Conservation (phyloP, 2,329 filamentous ascomycete genomes). For the Xylaria sp. region DNA sequence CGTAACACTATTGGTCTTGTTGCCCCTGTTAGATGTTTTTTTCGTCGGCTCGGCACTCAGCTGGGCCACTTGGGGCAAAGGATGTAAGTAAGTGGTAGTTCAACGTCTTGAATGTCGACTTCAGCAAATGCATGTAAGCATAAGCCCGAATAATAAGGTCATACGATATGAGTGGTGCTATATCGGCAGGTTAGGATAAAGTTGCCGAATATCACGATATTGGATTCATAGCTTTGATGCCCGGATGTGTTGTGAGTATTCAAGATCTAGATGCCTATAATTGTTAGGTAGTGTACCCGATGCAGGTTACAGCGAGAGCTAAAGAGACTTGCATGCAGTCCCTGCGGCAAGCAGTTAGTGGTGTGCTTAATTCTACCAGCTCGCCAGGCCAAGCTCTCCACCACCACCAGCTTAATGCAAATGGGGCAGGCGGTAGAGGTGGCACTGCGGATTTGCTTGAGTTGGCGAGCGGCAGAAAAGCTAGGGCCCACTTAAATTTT, state of each 20-base stretch:
- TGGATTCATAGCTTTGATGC: too few relatives aligned
- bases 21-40: background rate
- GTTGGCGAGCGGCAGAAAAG: conserved; percentile 25
- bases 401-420: background rate
- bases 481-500: conserved; percentile 38
- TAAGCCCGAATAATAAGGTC: background rate
- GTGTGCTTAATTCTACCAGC: background rate
- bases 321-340: background rate
- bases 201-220: too few relatives aligned
- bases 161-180: background rate
- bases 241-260: too few relatives aligned
- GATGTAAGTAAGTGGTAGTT: background rate
- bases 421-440: conserved; percentile 22
- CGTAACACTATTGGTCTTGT: conserved; percentile 1
- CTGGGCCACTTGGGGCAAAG: background rate
- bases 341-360: background rate
- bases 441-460: background rate
- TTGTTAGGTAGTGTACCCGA: too few relatives aligned
- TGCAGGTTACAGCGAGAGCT: too few relatives aligned
- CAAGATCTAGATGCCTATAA: too few relatives aligned
- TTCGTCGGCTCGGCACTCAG: conserved; percentile 10
- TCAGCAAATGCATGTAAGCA: background rate
- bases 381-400: background rate
- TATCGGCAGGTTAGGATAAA: too few relatives aligned
- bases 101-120: background rate